These are phyloP conservation scores for Torulaspora franciscae DNA, from an alignment of 805 yeast genomes.

Conservation along the genomic window DNA sequence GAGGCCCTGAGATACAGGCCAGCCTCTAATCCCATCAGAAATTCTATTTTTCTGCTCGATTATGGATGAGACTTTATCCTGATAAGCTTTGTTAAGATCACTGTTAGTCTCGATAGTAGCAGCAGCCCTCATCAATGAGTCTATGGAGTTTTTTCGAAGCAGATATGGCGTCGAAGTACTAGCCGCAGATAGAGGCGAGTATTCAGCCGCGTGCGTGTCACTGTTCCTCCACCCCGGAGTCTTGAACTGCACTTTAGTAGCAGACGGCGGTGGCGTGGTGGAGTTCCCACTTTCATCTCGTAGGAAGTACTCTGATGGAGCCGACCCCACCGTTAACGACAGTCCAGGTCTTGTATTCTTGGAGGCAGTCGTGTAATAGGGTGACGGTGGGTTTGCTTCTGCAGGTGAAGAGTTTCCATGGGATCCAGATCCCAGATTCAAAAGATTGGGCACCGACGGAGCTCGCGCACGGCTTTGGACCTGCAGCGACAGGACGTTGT, in stretches of 20 bases:
- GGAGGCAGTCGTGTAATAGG: background rate
- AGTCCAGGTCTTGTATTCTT: background rate
- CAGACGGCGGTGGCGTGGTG: constrained; percentile 11
- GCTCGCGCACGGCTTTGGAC: constrained; percentile 3
- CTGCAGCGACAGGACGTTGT: constrained; percentile 10
- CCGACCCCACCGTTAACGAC: background rate
- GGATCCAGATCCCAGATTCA: constrained; percentile 7
- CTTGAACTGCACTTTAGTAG: constrained; percentile 8
- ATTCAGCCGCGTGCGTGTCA: constrained; percentile 3
- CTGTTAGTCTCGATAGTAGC: constrained; percentile 15
- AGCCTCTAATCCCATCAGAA: constrained; percentile 11
- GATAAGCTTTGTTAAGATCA: constrained; percentile 13
- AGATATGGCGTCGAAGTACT: background rate
- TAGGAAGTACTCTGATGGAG: background rate
- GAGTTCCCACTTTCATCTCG: constrained; percentile 6
- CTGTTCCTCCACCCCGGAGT: constrained; percentile 9
- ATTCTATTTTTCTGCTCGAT: constrained; percentile 16
- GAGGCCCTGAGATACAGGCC: constrained; percentile 12
- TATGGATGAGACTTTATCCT: constrained; percentile 15
- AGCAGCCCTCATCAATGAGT: constrained; percentile 27
- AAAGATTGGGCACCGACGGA: constrained; percentile 12
- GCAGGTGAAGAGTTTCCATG: background rate
- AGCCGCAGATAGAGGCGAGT: constrained; percentile 4
- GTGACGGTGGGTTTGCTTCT: background rate
- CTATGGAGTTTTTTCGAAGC: constrained; percentile 19